Evolutionary conservation across 768 basidiomycete genomes (phyloP), one percentile per base, ranked within the genome.

Genomic region (Nevesoporus exiguus): DNA sequence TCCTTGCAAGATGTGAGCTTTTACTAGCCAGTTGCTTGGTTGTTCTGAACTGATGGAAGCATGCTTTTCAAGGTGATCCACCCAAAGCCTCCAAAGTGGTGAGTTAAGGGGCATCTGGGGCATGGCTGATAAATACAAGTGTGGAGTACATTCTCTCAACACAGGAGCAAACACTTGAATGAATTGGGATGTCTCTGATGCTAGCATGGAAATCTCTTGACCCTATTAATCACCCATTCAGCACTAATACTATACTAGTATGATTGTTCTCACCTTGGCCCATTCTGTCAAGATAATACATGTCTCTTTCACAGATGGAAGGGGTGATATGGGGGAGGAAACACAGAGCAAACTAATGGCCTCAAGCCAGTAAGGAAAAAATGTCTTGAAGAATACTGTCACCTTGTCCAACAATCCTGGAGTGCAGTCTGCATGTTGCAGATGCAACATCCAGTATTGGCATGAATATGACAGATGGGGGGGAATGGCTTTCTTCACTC

Each of bases 31-130:
- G 33, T 11, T 33, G 13, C 10, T 33, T 33, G 33, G 33, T 3
- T 33, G 33, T 33, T 11, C 33, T 33, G 33, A 33, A 11, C n/a
- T n/a, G n/a, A 33, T 33, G 33, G 33, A 33, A 11, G 10, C 33
- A 33, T 33, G 33, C 33, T 33, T 33, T 33, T 33, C 10, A 33
- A 33, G 33, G 33, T 33, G 33, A 11, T 14, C 33, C 6, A 11
- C 33, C 33, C 33, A 33, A 14, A 33, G 33, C 14, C 10, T 33
- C 33, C 33, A 33, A 33, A 33, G 55, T 21, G 47, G n/a, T 56
- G 59, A 61, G n/a, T 61, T 62, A 27, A 19, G 9, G 41, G n/a
- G 14, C 15, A 5, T 19, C 8, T 42, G 41, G 22, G 24, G n/a
- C n/a, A 37, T 37, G 15, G 22, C 41, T 4, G 22, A 24, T 9